Evolutionary conservation across 257 asterid genomes (phyloP).

Genomic region (Solanum stenotomum): DNA sequence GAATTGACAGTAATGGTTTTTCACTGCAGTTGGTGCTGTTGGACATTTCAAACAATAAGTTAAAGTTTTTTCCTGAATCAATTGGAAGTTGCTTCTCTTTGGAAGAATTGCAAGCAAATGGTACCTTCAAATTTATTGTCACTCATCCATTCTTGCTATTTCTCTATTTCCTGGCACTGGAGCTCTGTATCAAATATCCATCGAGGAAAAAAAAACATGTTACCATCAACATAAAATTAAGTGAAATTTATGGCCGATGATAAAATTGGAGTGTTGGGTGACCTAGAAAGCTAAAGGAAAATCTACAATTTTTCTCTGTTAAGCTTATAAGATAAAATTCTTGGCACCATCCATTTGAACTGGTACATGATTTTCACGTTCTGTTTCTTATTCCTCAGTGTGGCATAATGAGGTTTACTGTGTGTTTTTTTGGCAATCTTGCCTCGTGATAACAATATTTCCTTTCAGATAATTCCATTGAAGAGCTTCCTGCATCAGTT

Average conservation of each 20-base stretch:
- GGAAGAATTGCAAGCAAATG: slow-evolving; percentile 96
- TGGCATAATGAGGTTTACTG: not conserved
- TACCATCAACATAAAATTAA: not conserved
- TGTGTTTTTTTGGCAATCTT: not conserved
- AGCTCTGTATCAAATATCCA: not conserved
- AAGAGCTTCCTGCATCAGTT: slow-evolving; percentile 75
- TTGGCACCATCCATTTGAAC: not conserved
- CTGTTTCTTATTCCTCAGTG: not conserved
- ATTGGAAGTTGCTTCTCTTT: slow-evolving; percentile 92
- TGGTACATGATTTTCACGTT: not conserved
- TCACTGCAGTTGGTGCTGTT: slow-evolving; percentile 74
- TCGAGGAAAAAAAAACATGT: not conserved
- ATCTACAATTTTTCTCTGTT: not conserved
- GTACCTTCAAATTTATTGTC: slow-evolving; percentile 31
- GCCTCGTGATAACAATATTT: not conserved
- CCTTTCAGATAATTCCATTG: slow-evolving; percentile 63
- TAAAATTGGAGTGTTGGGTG: not conserved
- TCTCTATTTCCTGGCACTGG: not conserved
- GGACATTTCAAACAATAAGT: slow-evolving; percentile 77
- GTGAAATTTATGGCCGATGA: not conserved
- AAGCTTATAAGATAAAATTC: not conserved
- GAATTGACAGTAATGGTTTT: not conserved
- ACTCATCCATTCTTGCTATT: slow-evolving; percentile 5
- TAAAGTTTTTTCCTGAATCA: slow-evolving; percentile 80
- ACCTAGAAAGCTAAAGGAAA: not conserved